A percentile compares a stretch with the other conserved stretches of the same genome.
Evolutionary conservation across 305 asterid genomes (phyloP).

Genomic region (Fraxinus platypoda): DNA sequence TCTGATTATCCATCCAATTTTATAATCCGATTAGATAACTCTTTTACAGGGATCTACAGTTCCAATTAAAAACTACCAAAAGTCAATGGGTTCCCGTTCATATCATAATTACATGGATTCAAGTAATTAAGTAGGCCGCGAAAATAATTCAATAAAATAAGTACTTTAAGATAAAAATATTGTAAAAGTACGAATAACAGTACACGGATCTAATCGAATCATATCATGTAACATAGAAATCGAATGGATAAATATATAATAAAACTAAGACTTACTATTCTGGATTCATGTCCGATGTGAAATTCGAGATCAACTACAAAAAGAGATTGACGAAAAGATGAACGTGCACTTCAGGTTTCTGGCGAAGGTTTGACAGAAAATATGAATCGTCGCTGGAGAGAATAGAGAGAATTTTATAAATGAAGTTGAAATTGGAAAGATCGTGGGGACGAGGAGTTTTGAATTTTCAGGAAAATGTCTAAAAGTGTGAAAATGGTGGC

Average conservation of each 20-base stretch:
- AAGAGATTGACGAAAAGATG: background rate
- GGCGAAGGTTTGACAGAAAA: background rate
- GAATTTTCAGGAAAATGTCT: background rate
- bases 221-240: background rate
- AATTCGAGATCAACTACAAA: background rate
- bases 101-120: conserved; percentile 7
- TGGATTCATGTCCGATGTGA: conserved; percentile 51
- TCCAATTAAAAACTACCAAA: background rate
- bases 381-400: background rate
- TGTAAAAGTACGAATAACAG: background rate
- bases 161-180: background rate
- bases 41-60: background rate
- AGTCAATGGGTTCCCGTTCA: background rate
- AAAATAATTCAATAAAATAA: background rate
- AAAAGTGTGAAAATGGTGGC: background rate
- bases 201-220: conserved; percentile 7
- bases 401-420: background rate
- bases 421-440: background rate
- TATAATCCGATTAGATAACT: background rate
- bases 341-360: background rate
- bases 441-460: background rate
- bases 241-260: background rate
- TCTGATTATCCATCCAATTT: background rate
- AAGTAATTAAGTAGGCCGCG: conserved; percentile 4
- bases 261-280: conserved; percentile 48